These are phyloP conservation scores for Saturnispora bothae DNA, from an alignment of 805 yeast genomes.

Conservation along the genomic window DNA sequence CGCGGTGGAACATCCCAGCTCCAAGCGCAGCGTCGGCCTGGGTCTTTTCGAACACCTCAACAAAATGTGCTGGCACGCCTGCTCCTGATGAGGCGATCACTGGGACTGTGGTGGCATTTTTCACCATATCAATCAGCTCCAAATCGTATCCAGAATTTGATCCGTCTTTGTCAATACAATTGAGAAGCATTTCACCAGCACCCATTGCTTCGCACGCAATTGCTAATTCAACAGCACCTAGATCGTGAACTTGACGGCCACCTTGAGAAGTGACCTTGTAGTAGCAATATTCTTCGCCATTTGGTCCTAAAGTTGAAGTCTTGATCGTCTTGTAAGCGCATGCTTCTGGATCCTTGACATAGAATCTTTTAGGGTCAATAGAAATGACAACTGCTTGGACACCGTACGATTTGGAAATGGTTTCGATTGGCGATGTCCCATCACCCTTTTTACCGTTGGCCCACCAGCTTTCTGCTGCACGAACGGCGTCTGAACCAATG, in stretches of 20 bases:
- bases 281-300: constrained; percentile 83
- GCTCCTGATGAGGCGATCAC: constrained; percentile 98
- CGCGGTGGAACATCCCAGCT: constrained; percentile 97
- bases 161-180: constrained; percentile 96
- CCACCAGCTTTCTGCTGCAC: constrained; percentile 77
- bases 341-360: constrained; percentile 50
- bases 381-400: constrained; percentile 96
- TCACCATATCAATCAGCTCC: constrained; percentile 72
- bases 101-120: constrained; percentile 70
- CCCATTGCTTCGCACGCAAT: constrained; percentile 86
- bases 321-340: constrained; percentile 55
- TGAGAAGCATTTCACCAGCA: constrained; percentile 89
- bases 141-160: constrained; percentile 89
- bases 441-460: constrained; percentile 43
- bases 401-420: constrained; percentile 86
- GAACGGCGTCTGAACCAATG: constrained; percentile 95
- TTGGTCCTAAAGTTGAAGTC: constrained; percentile 66
- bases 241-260: constrained; percentile 78
- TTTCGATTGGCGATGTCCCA: constrained; percentile 85
- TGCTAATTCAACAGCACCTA: constrained; percentile 87
- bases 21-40: constrained; percentile 94
- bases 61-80: constrained; percentile 84
- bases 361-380: constrained; percentile 91
- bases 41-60: constrained; percentile 74
- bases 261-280: constrained; percentile 95